Percentiles rank a stretch among this genome's conserved stretches.
phyloP scores from a whole-genome alignment of 2,329 filamentous ascomycete genomes.

The Fusarium sp. region DNA sequence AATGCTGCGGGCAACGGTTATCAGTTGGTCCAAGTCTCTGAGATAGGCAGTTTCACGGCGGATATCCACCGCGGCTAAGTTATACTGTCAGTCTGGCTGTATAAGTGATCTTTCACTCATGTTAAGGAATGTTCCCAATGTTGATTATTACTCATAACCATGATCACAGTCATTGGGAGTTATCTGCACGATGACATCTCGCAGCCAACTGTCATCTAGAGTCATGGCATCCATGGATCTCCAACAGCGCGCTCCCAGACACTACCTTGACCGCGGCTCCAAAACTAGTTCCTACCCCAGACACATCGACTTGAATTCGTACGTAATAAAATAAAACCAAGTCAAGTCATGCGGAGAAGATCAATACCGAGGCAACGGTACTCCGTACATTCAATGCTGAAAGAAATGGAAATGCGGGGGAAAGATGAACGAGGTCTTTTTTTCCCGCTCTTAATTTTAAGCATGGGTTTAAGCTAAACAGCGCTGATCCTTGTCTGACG shows the following conservation, averaged over 20 bases:
- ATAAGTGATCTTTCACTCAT: not conserved
- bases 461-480: slow-evolving; percentile 37
- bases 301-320: slow-evolving; percentile 6
- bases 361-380: slow-evolving; percentile 8
- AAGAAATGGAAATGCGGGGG: slow-evolving; percentile 37
- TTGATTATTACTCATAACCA: slow-evolving; percentile 7
- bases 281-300: slow-evolving; percentile 24
- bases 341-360: slow-evolving; percentile 33
- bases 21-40: slow-evolving; percentile 1
- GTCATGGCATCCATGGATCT: not conserved
- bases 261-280: slow-evolving; percentile 19
- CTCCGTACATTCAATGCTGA: not conserved
- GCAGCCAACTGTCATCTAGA: not conserved
- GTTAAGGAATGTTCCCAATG: not conserved
- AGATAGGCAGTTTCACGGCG: slow-evolving; percentile 39
- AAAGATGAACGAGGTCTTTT: slow-evolving; percentile 9
- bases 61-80: slow-evolving; percentile 17
- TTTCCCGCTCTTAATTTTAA: slow-evolving; percentile 25
- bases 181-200: slow-evolving; percentile 11
- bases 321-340: slow-evolving; percentile 27
- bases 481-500: slow-evolving; percentile 8
- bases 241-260: slow-evolving; percentile 16
- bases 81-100: not conserved
- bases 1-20: slow-evolving; percentile 19
- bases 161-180: not conserved